Evolutionary conservation across 2,329 filamentous ascomycete genomes (phyloP).

Genomic region (Nannizziopsis barbatae): DNA sequence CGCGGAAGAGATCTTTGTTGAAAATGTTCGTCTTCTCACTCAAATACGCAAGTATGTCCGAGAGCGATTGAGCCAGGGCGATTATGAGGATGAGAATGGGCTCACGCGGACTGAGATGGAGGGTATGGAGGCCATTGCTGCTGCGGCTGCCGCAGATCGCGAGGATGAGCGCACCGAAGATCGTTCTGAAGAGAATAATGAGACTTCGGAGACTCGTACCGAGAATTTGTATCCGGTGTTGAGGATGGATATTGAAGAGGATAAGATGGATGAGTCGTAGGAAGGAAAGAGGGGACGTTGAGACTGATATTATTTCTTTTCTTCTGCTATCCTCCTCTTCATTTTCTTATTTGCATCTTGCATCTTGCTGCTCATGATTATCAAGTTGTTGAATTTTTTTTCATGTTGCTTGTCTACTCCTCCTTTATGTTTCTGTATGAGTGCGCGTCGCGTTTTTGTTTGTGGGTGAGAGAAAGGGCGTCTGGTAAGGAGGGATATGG

Average conservation of each 20-base stretch:
- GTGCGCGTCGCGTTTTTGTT: background rate
- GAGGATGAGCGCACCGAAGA: background rate
- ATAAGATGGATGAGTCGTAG: conserved; percentile 26
- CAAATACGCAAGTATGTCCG: conserved; percentile 47
- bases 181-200: background rate
- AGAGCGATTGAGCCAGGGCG: conserved; percentile 43
- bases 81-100: conserved; percentile 33
- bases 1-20: conserved; percentile 46
- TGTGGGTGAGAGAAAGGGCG: background rate
- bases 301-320: conserved; percentile 19
- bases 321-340: conserved; percentile 15
- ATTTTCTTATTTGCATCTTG: background rate
- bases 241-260: conserved; percentile 19
- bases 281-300: conserved; percentile 13
- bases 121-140: conserved; percentile 19
- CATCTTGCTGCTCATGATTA: background rate
- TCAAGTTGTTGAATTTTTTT: conserved; percentile 1
- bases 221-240: conserved; percentile 20
- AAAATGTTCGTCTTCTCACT: conserved; percentile 55
- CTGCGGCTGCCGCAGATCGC: conserved; percentile 18
- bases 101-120: conserved; percentile 13
- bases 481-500: background rate
- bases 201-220: conserved; percentile 2
- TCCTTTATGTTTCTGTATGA: background rate
- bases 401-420: conserved; percentile 12